These are phyloP conservation scores for Canna indica DNA, from an alignment of 176 grass and related monocot species.

Conservation along the genomic window DNA sequence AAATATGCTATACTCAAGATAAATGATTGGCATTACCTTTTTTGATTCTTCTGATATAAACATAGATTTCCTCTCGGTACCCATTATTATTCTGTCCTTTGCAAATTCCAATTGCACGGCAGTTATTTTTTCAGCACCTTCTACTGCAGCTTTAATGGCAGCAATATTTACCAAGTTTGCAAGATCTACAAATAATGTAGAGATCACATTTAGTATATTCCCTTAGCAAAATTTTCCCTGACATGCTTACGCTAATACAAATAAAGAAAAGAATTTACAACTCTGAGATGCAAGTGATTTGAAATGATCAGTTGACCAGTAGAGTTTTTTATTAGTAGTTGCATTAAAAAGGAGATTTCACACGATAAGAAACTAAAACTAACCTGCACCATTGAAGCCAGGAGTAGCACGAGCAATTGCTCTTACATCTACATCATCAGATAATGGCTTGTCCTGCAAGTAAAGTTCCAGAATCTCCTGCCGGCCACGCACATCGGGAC, in stretches of 20 bases:
- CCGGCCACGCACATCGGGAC: conserved; percentile 72
- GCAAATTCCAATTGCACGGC: conserved; percentile 79
- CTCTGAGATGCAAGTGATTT: neutral
- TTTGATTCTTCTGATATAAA: conserved; percentile 88
- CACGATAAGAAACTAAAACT: neutral
- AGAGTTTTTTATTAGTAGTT: neutral
- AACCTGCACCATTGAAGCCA: conserved; percentile 97
- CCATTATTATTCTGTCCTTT: conserved; percentile 97
- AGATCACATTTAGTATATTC: conserved; percentile 7
- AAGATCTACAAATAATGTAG: conserved; percentile 41
- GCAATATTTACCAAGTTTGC: conserved; percentile 97
- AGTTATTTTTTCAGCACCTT: conserved; percentile 73
- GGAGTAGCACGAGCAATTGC: conserved; percentile 84
- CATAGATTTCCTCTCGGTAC: conserved; percentile 94
- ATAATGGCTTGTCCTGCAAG: conserved; percentile 88
- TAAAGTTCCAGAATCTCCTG: conserved; percentile 96
- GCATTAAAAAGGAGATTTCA: conserved; percentile 5
- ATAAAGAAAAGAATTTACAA: neutral
- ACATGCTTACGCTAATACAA: neutral
- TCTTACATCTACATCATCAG: conserved; percentile 73
- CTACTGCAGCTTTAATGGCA: conserved; percentile 95
- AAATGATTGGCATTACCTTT: conserved; percentile 38
- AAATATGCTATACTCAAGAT: neutral
- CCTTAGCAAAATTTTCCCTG: neutral
- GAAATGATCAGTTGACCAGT: neutral